phyloP scores from a whole-genome alignment of 106 monocot genomes.

The Amphibolis antarctica region DNA sequence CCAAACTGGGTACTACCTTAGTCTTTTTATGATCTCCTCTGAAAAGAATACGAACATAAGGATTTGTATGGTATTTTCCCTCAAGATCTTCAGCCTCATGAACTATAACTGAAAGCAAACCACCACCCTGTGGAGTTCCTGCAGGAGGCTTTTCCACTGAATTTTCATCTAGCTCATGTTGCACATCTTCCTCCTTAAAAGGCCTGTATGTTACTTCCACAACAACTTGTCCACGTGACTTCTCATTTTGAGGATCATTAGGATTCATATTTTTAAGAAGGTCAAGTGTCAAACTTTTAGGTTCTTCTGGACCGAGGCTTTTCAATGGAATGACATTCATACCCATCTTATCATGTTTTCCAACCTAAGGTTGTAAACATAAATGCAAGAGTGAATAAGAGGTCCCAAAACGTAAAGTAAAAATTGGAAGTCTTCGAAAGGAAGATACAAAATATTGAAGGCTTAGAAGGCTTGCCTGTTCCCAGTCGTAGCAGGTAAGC shows the following conservation, averaged over 20 bases:
- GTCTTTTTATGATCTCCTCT: conserved; percentile 78
- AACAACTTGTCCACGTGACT: conserved; percentile 21
- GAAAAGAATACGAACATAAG: conserved; percentile 59
- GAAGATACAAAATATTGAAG: background rate
- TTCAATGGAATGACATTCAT: conserved; percentile 61
- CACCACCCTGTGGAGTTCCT: conserved; percentile 53
- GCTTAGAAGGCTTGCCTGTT: conserved; percentile 35
- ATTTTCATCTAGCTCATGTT: conserved; percentile 19
- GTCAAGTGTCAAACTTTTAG: conserved; percentile 48
- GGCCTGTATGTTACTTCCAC: conserved; percentile 71
- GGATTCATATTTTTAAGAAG: conserved; percentile 68
- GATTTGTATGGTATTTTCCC: conserved; percentile 86
- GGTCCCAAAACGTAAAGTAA: too few species aligned
- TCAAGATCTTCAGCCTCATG: conserved; percentile 86
- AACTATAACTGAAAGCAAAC: conserved; percentile 64
- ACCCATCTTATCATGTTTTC: conserved; percentile 77
- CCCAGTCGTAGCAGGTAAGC: conserved; percentile 62
- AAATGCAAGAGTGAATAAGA: too few species aligned
- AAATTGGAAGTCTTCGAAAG: background rate
- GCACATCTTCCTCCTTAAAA: conserved; percentile 40
- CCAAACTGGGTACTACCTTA: conserved; percentile 33
- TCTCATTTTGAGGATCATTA: conserved; percentile 48
- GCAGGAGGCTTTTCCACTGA: conserved; percentile 55
- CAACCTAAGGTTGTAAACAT: conserved; percentile 27
- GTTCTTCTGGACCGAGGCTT: conserved; percentile 53